Evolutionary conservation across 2,329 filamentous ascomycete species (phyloP), one percentile per base, ranked within the genome.

Genomic region (Cercospora sojina): DNA sequence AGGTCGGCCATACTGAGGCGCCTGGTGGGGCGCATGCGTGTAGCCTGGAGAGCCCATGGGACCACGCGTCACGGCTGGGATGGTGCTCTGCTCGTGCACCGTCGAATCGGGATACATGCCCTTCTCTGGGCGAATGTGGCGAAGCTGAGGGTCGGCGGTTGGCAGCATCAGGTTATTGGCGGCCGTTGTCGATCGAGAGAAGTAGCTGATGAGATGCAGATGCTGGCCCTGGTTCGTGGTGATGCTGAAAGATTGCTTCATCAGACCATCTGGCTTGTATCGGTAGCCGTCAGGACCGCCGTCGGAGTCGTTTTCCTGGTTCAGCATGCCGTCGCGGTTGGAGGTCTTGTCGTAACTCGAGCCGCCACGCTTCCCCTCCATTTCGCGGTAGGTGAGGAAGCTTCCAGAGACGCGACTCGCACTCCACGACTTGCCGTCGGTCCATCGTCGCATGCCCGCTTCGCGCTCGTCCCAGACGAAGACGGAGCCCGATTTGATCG

Each of bases 401-500:
- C 95, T 98, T 60, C 95, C 95, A 0, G 94, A 98, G 0, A 99
- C 95, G 69, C 95, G 88, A 81, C 94, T 98, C 35, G 95, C 95
- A 76, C 94, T 98, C 95, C 95, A 99, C 38, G 94, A 98, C 79
- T 99, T 99, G 64, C 95, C 95, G 74, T 99, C 95, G 0, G 95
- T 99, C 95, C 95, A 99, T 79, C 95, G 86, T 75, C 95, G 87
- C 95, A 99, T 99, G 72, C 95, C 95, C 10, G 95, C 95, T 83
- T 99, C 95, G 73, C 94, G 86, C 83, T 99, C 95, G 79, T 99
- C 95, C 95, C 95, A 99, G n/a, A 99, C 95, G 75, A 98, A 99
- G 3, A 99, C 94, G 0, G 95, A 99, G 51, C 95, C 95, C 0
- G 94, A 97, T 76, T 92, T 90, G 78, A 99, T 99, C 3, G 92